Conservation (phyloP, 1,139 yeast genomes). For the Suhomyces bolitotheri region DNA sequence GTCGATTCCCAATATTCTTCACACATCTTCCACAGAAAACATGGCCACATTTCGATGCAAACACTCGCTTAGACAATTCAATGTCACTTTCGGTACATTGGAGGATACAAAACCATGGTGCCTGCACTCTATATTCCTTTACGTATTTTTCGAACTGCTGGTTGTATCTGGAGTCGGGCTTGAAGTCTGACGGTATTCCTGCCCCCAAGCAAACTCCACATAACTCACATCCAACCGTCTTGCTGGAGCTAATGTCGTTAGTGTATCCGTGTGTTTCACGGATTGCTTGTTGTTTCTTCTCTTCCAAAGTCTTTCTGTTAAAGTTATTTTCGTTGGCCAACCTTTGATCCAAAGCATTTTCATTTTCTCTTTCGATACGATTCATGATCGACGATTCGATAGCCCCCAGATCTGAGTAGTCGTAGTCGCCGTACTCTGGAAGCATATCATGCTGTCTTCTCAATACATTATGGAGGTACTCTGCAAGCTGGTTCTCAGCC, state of each 20-base stretch:
- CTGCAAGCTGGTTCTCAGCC: conserved; percentile 6
- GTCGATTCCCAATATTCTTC: conserved; percentile 51
- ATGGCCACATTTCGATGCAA: conserved; percentile 79
- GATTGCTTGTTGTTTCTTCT: conserved; percentile 29
- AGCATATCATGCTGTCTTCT: conserved; percentile 4
- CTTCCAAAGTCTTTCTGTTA: conserved; percentile 31
- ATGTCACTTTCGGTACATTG: conserved; percentile 55
- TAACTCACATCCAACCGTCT: conserved; percentile 56
- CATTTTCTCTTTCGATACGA: conserved; percentile 46
- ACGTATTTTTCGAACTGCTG: conserved; percentile 29
- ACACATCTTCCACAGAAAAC: conserved; percentile 86
- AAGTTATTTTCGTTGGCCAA: conserved; percentile 32
- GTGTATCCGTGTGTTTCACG: conserved; percentile 33
- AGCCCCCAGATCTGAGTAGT: conserved; percentile 5
- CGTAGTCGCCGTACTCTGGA: conserved; percentile 3
- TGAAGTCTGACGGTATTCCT: conserved; percentile 62
- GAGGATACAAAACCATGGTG: conserved; percentile 64
- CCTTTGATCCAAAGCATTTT: conserved; percentile 35
- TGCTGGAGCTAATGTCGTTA: conserved; percentile 34
- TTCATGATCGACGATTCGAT: conserved; percentile 39
- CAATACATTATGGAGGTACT: conserved; percentile 5
- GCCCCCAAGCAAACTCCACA: conserved; percentile 72
- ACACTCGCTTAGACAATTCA: conserved; percentile 67
- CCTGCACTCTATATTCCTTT: conserved; percentile 39
- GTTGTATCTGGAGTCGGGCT: conserved; percentile 32